phyloP scores from a whole-genome alignment of 805 yeast genomes.

The Candida nonsorbophila region DNA sequence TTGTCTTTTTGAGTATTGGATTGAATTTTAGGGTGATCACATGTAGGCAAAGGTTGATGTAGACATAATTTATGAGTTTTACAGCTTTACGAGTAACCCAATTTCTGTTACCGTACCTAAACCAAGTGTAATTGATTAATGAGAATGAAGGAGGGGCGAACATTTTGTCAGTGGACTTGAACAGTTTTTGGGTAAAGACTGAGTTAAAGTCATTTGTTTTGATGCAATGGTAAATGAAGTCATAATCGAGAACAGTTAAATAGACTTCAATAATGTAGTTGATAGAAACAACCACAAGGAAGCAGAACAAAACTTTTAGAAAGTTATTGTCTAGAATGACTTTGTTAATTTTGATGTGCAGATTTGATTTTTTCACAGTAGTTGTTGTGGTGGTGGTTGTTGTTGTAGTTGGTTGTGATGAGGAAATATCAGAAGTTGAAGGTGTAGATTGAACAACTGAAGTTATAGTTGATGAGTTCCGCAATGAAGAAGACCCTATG shows the following conservation, averaged over 20 bases:
- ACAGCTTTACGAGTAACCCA: too few relatives aligned
- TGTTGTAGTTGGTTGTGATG: constrained; percentile 1
- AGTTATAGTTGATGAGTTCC: neutral
- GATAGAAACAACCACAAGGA: constrained; percentile 3
- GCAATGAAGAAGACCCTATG: constrained; percentile 17
- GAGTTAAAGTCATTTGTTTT: constrained; percentile 5
- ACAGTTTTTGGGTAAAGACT: constrained; percentile 5
- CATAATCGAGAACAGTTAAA: constrained; percentile 2
- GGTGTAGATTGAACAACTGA: constrained; percentile 3
- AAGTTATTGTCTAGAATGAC: constrained; percentile 4
- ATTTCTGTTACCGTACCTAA: too few relatives aligned
- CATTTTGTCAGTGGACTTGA: neutral
- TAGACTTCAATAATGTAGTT: neutral
- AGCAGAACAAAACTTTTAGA: constrained; percentile 6
- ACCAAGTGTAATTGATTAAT: too few relatives aligned
- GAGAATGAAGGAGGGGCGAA: too few relatives aligned
- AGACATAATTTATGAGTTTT: constrained; percentile 3
- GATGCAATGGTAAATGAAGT: constrained; percentile 3
- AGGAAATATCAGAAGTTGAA: neutral
- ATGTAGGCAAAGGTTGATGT: constrained; percentile 8
- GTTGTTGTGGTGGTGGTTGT: neutral
- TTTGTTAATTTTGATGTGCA: neutral
- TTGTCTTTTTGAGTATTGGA: constrained; percentile 8
- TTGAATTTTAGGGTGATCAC: constrained; percentile 9
- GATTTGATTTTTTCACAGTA: neutral